Percentiles rank a stretch among this genome's conserved stretches.
Evolutionary conservation across 805 yeast genomes (phyloP).

Genomic region (Grigorovia transvaalensis): DNA sequence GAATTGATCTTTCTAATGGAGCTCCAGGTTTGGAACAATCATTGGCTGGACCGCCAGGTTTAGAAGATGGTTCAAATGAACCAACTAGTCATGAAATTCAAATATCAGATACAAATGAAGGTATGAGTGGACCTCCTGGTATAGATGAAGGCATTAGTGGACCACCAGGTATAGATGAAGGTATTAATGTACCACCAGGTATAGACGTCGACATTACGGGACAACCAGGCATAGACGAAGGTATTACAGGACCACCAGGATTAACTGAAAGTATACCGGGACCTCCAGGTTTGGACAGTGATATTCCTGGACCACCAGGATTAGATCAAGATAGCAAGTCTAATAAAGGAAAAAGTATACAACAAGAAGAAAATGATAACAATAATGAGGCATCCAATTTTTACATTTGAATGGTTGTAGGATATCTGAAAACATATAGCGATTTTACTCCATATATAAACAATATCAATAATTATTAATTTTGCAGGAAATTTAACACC

Average conservation of each 20-base stretch:
- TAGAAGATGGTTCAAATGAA: neutral
- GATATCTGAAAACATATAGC: neutral
- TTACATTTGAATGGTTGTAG: neutral
- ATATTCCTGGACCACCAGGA: slow-evolving; percentile 10
- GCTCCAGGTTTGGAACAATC: neutral
- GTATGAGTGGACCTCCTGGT: neutral
- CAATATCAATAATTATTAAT: neutral
- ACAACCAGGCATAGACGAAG: neutral
- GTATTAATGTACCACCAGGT: neutral
- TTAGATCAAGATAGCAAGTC: neutral
- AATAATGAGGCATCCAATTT: neutral
- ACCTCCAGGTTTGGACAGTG: slow-evolving; percentile 2
- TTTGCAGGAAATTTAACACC: neutral
- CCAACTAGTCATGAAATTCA: no score
- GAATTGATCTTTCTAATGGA: neutral
- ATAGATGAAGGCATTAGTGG: neutral
- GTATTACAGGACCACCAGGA: slow-evolving; percentile 1
- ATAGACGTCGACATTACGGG: neutral
- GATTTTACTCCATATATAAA: no score
- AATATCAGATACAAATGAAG: no score
- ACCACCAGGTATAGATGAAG: neutral
- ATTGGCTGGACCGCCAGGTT: neutral
- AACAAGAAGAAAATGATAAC: neutral
- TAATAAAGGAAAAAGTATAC: neutral
- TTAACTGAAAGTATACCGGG: neutral